Percentiles rank a stretch among this genome's conserved stretches.
phyloP scores from a whole-genome alignment of 805 yeast genomes.

The Teunomyces tritomae region DNA sequence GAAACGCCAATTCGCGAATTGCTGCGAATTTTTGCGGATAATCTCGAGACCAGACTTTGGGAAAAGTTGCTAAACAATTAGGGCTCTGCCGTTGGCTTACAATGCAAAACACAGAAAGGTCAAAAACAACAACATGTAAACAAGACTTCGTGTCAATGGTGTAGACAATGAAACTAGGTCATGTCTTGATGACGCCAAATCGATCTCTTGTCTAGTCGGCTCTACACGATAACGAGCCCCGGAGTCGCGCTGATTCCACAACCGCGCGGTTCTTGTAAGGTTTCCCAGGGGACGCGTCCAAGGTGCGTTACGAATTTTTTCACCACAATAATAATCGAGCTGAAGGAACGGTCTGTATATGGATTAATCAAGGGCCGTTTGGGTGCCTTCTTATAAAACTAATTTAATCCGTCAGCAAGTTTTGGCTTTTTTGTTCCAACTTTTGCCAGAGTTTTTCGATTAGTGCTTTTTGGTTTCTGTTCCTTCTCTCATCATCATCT shows the following conservation, averaged over 20 bases:
- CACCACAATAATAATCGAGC: slow-evolving; percentile 1
- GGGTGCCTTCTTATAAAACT: slow-evolving; percentile 8
- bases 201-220: not conserved
- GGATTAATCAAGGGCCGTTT: slow-evolving; percentile 1
- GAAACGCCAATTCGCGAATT: slow-evolving; percentile 3
- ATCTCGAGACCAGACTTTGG: not conserved
- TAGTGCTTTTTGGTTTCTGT: slow-evolving; percentile 1
- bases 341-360: slow-evolving; percentile 4
- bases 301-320: slow-evolving; percentile 2
- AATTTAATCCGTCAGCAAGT: slow-evolving; percentile 1
- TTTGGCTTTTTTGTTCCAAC: not conserved
- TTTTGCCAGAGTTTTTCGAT: not conserved
- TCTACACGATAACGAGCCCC: not conserved
- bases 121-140: not conserved
- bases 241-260: not conserved
- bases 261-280: slow-evolving; percentile 3
- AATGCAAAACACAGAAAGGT: not conserved
- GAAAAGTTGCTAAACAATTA: not conserved
- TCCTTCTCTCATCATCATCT: not conserved
- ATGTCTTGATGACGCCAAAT: not conserved
- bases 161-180: not conserved
- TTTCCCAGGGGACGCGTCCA: slow-evolving; percentile 2
- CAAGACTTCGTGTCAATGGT: not conserved
- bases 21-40: slow-evolving; percentile 1
- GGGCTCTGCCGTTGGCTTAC: too few relatives aligned